phyloP scores from a whole-genome alignment of 164 flowering plant species.

The Platanus orientalis region DNA sequence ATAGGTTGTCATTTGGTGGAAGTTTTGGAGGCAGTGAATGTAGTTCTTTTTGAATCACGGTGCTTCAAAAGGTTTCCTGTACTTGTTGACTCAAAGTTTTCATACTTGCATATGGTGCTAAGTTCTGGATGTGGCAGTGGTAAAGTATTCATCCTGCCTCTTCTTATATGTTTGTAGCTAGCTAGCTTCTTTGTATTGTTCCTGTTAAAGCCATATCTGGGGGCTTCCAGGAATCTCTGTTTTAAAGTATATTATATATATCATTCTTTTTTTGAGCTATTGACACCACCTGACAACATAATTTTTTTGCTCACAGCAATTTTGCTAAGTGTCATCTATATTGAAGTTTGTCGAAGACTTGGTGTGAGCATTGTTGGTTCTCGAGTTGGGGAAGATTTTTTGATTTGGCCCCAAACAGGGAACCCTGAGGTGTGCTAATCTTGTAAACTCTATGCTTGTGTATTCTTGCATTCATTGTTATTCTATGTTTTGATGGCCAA shows the following conservation, averaged over 20 bases:
- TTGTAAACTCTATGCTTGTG: no score
- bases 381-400: conserved; percentile 73
- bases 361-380: conserved; percentile 59
- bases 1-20: conserved; percentile 61
- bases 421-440: conserved; percentile 46
- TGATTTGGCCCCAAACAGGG: conserved; percentile 69
- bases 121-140: conserved; percentile 56
- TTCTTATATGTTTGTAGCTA: background rate
- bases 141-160: conserved; percentile 17
- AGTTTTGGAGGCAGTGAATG: conserved; percentile 59
- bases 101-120: conserved; percentile 59
- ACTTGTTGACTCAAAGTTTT: conserved; percentile 46
- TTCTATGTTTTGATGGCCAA: background rate
- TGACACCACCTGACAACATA: background rate
- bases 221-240: background rate
- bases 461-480: background rate
- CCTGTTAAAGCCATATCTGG: background rate
- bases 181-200: background rate
- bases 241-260: no score
- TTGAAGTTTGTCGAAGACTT: conserved; percentile 68
- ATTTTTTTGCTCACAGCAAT: conserved; percentile 36
- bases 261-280: no score
- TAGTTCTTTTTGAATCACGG: conserved; percentile 51
- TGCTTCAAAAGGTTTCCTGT: conserved; percentile 54
- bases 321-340: conserved; percentile 62